These are phyloP conservation scores for Discostella stelligera DNA, from an alignment of 352 stramenopile species.

Conservation along the genomic window DNA sequence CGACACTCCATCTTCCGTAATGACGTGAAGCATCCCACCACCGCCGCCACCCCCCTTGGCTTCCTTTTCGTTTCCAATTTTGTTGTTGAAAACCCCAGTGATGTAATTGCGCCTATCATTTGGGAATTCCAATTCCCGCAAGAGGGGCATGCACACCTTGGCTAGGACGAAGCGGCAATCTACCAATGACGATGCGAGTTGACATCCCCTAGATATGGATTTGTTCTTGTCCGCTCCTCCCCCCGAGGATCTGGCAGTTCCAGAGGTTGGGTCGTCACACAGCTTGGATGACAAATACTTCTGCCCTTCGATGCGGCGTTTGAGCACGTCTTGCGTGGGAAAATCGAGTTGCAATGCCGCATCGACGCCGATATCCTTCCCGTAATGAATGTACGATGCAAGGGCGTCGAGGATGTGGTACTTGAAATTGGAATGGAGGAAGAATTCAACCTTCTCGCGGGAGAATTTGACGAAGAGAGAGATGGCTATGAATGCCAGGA, in stretches of 20 bases:
- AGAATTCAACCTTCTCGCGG: slow-evolving; percentile 40
- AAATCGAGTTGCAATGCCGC: slow-evolving; percentile 26
- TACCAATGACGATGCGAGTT: slow-evolving; percentile 32
- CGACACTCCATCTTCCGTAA: slow-evolving; percentile 17
- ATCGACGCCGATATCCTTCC: slow-evolving; percentile 40
- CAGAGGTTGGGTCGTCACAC: neutral
- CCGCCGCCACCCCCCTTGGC: neutral
- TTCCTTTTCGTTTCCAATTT: neutral
- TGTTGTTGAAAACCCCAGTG: slow-evolving; percentile 3
- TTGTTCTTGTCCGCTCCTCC: neutral
- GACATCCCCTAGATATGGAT: neutral
- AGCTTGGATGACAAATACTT: slow-evolving; percentile 41
- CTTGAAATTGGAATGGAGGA: slow-evolving; percentile 43
- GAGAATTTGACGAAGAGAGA: slow-evolving; percentile 31
- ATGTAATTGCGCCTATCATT: slow-evolving; percentile 44
- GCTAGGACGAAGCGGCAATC: slow-evolving; percentile 52
- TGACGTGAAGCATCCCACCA: slow-evolving; percentile 35
- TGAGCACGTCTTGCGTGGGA: slow-evolving; percentile 15
- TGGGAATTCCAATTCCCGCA: slow-evolving; percentile 52
- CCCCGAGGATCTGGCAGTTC: neutral
- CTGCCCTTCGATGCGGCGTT: slow-evolving; percentile 30
- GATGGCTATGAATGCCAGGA: slow-evolving; percentile 28
- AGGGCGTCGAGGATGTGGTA: slow-evolving; percentile 48
- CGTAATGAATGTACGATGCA: slow-evolving; percentile 50
- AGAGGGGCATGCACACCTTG: slow-evolving; percentile 53